Evolutionary conservation across 1,139 yeast species (phyloP).

Genomic region (Zygosaccharomyces pseudobailii): DNA sequence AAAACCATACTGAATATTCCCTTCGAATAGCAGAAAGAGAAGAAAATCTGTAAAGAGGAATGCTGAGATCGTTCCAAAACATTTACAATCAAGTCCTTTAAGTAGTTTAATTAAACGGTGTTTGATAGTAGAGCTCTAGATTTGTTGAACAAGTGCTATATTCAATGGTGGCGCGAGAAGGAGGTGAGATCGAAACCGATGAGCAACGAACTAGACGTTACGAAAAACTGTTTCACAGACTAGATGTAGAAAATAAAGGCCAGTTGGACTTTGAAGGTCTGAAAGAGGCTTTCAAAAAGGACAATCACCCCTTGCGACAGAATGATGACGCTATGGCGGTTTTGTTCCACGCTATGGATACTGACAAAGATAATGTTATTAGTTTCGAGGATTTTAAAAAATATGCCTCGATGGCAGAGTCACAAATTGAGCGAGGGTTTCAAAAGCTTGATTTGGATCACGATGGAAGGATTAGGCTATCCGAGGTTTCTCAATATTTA

Average conservation of each 20-base stretch:
- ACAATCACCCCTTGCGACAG: constrained; percentile 63
- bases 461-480: constrained; percentile 65
- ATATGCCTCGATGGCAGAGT: constrained; percentile 60
- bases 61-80: neutral
- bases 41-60: neutral
- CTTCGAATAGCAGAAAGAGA: neutral
- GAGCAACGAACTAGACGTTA: constrained; percentile 23
- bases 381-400: constrained; percentile 58
- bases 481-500: constrained; percentile 65
- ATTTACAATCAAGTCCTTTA: too few species aligned
- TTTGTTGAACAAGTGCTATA: neutral
- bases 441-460: constrained; percentile 64
- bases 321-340: constrained; percentile 55
- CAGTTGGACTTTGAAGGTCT: constrained; percentile 53
- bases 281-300: constrained; percentile 46
- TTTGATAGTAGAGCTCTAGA: neutral
- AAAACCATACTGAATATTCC: neutral
- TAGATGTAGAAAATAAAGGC: constrained; percentile 54
- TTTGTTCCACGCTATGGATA: constrained; percentile 54
- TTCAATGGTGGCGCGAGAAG: constrained; percentile 7
- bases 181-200: constrained; percentile 12
- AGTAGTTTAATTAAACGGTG: too few species aligned
- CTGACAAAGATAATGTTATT: constrained; percentile 51
- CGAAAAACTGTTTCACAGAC: constrained; percentile 37
- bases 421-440: constrained; percentile 68